Conservation (phyloP, 208 protist species). For the Trypanosoma congolense region DNA sequence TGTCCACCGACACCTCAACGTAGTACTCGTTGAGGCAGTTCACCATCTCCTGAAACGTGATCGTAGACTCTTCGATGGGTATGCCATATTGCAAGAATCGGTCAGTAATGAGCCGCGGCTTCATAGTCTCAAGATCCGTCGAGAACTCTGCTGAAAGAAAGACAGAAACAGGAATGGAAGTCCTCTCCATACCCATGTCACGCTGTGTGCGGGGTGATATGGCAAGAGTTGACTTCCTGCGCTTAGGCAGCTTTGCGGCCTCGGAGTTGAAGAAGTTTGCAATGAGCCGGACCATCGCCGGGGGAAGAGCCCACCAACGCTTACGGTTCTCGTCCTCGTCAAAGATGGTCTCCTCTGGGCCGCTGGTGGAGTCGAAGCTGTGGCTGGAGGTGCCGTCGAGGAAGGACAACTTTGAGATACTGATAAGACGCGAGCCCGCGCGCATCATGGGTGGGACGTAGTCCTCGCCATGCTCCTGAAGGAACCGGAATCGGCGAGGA, state of each 20-base stretch:
- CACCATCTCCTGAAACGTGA: conserved; percentile 82
- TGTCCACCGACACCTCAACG: conserved; percentile 48
- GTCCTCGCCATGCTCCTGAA: conserved; percentile 54
- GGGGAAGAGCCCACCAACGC: conserved; percentile 55
- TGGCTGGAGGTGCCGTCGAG: conserved; percentile 25
- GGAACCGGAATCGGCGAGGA: conserved; percentile 43
- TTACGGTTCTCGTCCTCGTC: conserved; percentile 23
- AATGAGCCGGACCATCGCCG: conserved; percentile 45
- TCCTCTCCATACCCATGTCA: conserved; percentile 61
- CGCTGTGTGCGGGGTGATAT: conserved; percentile 53
- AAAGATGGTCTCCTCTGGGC: conserved; percentile 14
- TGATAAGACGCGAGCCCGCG: conserved; percentile 63
- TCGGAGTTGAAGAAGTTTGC: conserved; percentile 64
- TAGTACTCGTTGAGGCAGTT: conserved; percentile 84
- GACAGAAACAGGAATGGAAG: conserved; percentile 39
- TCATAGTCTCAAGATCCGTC: conserved; percentile 52
- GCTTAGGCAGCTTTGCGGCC: conserved; percentile 44
- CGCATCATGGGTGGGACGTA: conserved; percentile 69
- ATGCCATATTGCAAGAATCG: conserved; percentile 60
- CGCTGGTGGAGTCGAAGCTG: conserved; percentile 3
- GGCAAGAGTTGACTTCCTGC: conserved; percentile 42
- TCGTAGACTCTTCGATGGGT: conserved; percentile 67
- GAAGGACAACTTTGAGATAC: conserved; percentile 41
- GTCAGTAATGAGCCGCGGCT: conserved; percentile 46
- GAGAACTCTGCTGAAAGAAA: conserved; percentile 56